These are phyloP conservation scores for Sanghuangporus sanghuang DNA, from an alignment of 1,284 basidiomycete genomes.

Conservation along the genomic window DNA sequence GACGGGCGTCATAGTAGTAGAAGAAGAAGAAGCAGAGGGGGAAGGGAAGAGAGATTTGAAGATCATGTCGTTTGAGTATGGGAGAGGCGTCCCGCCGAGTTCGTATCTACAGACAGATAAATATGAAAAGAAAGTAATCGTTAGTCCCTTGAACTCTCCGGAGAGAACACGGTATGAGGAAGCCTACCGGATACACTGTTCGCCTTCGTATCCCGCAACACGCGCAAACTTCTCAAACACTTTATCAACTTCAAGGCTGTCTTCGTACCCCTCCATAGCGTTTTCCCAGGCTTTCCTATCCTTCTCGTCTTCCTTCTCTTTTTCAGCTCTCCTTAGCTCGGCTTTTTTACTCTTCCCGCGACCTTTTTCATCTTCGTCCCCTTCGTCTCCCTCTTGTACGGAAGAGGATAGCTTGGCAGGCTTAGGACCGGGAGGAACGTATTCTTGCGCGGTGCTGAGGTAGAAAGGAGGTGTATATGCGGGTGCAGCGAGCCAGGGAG, in stretches of 20 bases:
- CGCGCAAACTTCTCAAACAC: constrained; percentile 77
- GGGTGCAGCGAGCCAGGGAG: constrained; percentile 58
- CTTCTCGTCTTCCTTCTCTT: constrained; percentile 19
- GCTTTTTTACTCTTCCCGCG: constrained; percentile 23
- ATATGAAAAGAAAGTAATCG: background rate
- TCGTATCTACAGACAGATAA: constrained; percentile 57
- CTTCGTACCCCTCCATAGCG: constrained; percentile 71
- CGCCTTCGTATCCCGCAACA: constrained; percentile 58
- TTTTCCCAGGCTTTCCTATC: constrained; percentile 46
- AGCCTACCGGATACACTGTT: constrained; percentile 72
- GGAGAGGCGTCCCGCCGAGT: constrained; percentile 64
- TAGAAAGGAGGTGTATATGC: constrained; percentile 58
- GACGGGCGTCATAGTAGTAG: constrained; percentile 44
- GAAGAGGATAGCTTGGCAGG: constrained; percentile 33
- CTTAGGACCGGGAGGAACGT: constrained; percentile 52
- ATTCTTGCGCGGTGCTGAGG: constrained; percentile 66
- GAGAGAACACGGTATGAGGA: background rate
- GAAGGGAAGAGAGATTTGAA: constrained; percentile 67
- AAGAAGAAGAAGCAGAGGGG: constrained; percentile 29
- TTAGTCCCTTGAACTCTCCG: background rate
- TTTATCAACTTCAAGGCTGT: constrained; percentile 68
- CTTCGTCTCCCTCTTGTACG: constrained; percentile 24
- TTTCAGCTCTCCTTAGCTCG: constrained; percentile 5
- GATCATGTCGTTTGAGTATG: constrained; percentile 65
- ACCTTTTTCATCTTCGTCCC: constrained; percentile 36